Base-by-base conservation (phyloP, 345 rosid species). In the Eucalyptus shirleyi region DNA sequence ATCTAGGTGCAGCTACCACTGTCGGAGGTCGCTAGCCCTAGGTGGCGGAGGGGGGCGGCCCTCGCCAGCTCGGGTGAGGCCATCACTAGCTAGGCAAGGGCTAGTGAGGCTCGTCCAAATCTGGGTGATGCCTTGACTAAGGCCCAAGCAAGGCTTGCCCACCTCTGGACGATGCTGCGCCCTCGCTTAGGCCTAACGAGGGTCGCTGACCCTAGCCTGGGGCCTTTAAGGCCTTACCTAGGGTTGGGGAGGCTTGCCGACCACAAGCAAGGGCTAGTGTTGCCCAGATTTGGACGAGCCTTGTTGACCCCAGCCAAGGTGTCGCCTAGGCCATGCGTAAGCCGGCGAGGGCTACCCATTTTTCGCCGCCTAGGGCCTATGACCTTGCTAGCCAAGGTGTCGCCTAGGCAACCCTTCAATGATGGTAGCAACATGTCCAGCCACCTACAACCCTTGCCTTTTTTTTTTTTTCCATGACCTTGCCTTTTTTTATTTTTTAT, bases 231-330 rank as follows among this genome's bases (percentile, higher is more conserved):
- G 24, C 24, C 56, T 53, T 53, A 8, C 56, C 56, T 53, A 53
- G 24, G 56, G 59, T 4, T 53, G 1, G 56, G 56, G 24, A 8
- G 59, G 59, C 11, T 53, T 53, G 11, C 9, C 5, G 1, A 5
- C 26, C 59, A 19, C 0, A 19, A 0, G 26, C 26, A 21, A 21
- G 59, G 26, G 10, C 0, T 0, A 2, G 56, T 0, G 4, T 53
- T 7, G 24, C 59, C 59, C 2, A 19, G 1, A 53, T 53, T 9
- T 53, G 1, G 26, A 0, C 0, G 0, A 53, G 59, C 5, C 26
- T 53, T 1, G 0, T 11, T 1, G 0, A 4, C 59, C 26, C 26
- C 0, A 8, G 0, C 0, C 2, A 0, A 8, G 59, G 59, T 0
- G 0, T 53, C 1, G 0, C 59, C 26, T 8, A 21, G 4, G 59